A percentile compares a stretch with the other conserved stretches of the same genome.
Conservation (phyloP, 2,329 filamentous ascomycete genomes). For the Pyricularia sp. region DNA sequence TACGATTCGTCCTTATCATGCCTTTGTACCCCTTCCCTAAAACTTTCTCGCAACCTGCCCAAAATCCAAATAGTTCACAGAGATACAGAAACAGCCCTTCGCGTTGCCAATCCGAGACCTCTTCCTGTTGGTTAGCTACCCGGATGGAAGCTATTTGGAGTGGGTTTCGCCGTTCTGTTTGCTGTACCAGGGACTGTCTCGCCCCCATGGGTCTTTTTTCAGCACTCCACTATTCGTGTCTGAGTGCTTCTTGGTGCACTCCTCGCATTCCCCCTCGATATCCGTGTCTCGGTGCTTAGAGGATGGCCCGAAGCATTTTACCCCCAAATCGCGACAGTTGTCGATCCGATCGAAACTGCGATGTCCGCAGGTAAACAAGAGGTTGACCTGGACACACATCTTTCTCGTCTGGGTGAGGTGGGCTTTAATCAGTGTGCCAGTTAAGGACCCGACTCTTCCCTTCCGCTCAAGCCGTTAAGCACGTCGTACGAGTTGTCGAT, state of each 20-base stretch:
- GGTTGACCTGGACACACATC: slow-evolving; percentile 15
- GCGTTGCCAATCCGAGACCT: background rate
- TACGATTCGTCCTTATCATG: no score
- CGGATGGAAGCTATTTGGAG: background rate
- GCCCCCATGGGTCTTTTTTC: slow-evolving; percentile 9
- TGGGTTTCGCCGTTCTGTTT: background rate
- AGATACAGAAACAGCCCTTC: background rate
- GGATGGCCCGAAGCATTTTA: slow-evolving; percentile 12
- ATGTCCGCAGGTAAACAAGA: slow-evolving; percentile 13
- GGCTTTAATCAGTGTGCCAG: background rate
- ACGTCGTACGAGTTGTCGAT: background rate
- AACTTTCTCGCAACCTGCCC: background rate
- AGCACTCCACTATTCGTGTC: slow-evolving; percentile 7
- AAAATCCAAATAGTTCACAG: background rate
- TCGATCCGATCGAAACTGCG: slow-evolving; percentile 13
- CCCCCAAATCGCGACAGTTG: slow-evolving; percentile 13
- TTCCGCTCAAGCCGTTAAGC: background rate
- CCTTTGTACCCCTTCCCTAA: no score
- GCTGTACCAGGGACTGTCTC: slow-evolving; percentile 10
- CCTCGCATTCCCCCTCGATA: slow-evolving; percentile 9
- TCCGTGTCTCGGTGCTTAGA: slow-evolving; percentile 10
- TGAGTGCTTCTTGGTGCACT: slow-evolving; percentile 10
- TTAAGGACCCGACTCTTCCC: background rate
- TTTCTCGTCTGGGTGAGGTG: background rate
- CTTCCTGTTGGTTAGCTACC: background rate